phyloP scores from a whole-genome alignment of 2,329 filamentous ascomycete genomes.

The Apiospora sp. region DNA sequence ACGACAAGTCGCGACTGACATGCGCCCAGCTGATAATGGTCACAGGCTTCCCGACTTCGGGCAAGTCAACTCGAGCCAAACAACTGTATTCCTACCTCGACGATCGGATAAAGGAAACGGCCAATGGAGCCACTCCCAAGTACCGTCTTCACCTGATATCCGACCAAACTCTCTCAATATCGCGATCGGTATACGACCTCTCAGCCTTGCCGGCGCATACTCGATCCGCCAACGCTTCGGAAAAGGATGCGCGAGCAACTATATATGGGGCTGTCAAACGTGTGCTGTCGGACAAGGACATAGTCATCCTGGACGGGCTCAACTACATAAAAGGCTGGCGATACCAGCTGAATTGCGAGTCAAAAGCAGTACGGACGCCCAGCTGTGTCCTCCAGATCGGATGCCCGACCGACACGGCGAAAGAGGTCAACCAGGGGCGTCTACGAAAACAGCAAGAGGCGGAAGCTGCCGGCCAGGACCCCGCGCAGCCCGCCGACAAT shows the following conservation, averaged over 20 bases:
- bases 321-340: slow-evolving; percentile 94
- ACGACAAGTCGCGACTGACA: not conserved
- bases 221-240: slow-evolving; percentile 75
- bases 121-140: slow-evolving; percentile 43
- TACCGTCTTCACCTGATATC: slow-evolving; percentile 79
- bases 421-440: slow-evolving; percentile 66
- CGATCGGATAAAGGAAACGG: slow-evolving; percentile 57
- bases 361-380: slow-evolving; percentile 79
- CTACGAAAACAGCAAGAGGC: slow-evolving; percentile 54
- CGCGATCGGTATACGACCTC: slow-evolving; percentile 75
- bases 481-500: slow-evolving; percentile 37
- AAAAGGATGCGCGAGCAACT: slow-evolving; percentile 82
- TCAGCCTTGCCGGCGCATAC: slow-evolving; percentile 65
- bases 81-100: slow-evolving; percentile 73
- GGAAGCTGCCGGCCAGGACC: slow-evolving; percentile 36
- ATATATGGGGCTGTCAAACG: slow-evolving; percentile 83
- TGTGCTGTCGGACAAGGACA: slow-evolving; percentile 73
- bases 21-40: slow-evolving; percentile 68
- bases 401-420: slow-evolving; percentile 60
- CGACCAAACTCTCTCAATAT: slow-evolving; percentile 74
- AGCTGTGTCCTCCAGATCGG: slow-evolving; percentile 77
- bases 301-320: slow-evolving; percentile 80
- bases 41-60: slow-evolving; percentile 72
- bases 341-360: slow-evolving; percentile 86
- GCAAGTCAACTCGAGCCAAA: slow-evolving; percentile 70